Evolutionary conservation across 2,329 filamentous ascomycete species (phyloP).

Genomic region (Grosmannia serpens): DNA sequence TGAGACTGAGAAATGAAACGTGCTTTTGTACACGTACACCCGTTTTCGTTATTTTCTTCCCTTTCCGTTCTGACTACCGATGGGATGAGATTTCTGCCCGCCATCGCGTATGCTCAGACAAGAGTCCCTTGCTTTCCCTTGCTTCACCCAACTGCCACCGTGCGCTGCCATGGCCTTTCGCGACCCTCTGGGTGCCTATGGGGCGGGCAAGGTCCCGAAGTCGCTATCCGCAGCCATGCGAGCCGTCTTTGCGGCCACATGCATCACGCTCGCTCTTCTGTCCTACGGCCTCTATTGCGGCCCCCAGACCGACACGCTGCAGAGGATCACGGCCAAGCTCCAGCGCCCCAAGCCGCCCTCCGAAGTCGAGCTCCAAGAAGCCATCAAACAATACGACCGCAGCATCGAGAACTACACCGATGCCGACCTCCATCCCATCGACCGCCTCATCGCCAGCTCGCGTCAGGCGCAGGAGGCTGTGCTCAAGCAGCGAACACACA

Average conservation of each 20-base stretch:
- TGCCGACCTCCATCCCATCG: constrained; percentile 29
- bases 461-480: constrained; percentile 25
- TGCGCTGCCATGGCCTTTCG: not conserved
- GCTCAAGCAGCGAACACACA: constrained; percentile 28
- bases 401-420: not conserved
- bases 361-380: not conserved
- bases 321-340: not conserved
- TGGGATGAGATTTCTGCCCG: no score
- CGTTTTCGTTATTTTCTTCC: no score
- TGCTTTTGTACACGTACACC: no score
- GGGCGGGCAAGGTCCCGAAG: not conserved
- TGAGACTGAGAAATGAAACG: no score
- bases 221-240: not conserved
- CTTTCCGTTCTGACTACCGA: no score
- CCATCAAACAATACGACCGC: not conserved
- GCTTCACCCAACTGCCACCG: not conserved
- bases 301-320: not conserved
- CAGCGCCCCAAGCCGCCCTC: not conserved
- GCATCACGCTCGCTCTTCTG: not conserved
- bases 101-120: no score
- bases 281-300: not conserved
- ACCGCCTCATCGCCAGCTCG: constrained; percentile 29
- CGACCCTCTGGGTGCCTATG: not conserved
- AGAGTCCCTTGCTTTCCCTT: no score
- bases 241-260: not conserved